phyloP scores from a whole-genome alignment of 345 rosid species.

The Fremontodendron californicum region DNA sequence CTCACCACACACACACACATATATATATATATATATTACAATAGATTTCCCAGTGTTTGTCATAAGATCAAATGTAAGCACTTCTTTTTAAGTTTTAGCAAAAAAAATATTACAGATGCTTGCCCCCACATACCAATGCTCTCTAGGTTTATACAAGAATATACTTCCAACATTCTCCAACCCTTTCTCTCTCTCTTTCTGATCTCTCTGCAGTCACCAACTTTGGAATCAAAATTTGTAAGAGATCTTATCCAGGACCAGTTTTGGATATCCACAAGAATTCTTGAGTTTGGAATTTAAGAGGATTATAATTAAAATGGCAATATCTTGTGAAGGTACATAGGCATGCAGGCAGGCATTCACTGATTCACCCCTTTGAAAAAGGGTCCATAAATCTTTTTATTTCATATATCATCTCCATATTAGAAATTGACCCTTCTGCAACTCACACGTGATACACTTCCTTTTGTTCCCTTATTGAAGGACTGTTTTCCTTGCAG shows the following conservation, averaged over 20 bases:
- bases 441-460: constrained; percentile 29
- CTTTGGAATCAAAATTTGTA: background rate
- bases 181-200: background rate
- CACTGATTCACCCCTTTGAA: background rate
- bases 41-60: too few relatives aligned
- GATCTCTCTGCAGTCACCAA: constrained; percentile 2
- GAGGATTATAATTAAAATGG: background rate
- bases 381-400: constrained; percentile 8
- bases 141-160: background rate
- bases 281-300: background rate
- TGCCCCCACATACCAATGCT: background rate
- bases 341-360: background rate
- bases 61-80: background rate
- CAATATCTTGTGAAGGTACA: background rate
- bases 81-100: background rate
- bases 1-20: background rate
- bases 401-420: constrained; percentile 7
- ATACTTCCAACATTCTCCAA: constrained; percentile 14
- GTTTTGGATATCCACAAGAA: constrained; percentile 9
- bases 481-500: constrained; percentile 14
- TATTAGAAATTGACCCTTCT: constrained; percentile 15
- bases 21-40: too few relatives aligned
- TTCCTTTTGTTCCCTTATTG: constrained; percentile 25
- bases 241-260: constrained; percentile 25
- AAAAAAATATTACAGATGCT: too few relatives aligned